Percentiles rank a stretch among this genome's conserved stretches.
These are phyloP conservation scores for Batrachochytrium dendrobatidis DNA, from an alignment of 371 early-diverging fungal species.

Conservation along the genomic window DNA sequence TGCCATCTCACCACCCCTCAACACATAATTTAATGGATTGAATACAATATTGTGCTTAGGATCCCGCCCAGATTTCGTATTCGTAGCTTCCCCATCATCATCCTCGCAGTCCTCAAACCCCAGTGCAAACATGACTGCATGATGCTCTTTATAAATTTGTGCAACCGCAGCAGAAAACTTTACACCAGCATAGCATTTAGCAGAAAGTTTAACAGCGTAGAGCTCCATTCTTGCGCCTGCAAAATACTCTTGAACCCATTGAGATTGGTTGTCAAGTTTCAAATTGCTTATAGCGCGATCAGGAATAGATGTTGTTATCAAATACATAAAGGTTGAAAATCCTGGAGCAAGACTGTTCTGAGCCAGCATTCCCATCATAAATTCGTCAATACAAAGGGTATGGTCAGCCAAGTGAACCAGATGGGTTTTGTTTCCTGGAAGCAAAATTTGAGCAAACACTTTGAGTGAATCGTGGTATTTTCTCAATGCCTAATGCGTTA, in stretches of 20 bases:
- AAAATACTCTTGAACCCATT: slow-evolving; percentile 54
- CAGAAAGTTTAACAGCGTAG: slow-evolving; percentile 46
- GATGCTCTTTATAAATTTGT: slow-evolving; percentile 42
- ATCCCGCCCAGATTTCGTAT: not conserved
- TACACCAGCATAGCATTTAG: slow-evolving; percentile 36
- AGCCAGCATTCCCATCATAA: slow-evolving; percentile 57
- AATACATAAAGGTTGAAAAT: slow-evolving; percentile 40
- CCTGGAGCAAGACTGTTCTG: slow-evolving; percentile 61
- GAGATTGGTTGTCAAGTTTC: slow-evolving; percentile 7
- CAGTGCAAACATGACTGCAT: slow-evolving; percentile 52
- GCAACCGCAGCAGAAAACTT: slow-evolving; percentile 45
- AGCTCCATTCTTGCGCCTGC: slow-evolving; percentile 54
- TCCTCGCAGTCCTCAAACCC: slow-evolving; percentile 12
- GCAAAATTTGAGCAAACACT: slow-evolving; percentile 52
- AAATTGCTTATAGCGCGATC: slow-evolving; percentile 26
- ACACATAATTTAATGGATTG: slow-evolving; percentile 48
- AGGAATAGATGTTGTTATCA: slow-evolving; percentile 56
- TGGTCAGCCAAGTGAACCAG: slow-evolving; percentile 52
- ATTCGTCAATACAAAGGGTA: slow-evolving; percentile 61
- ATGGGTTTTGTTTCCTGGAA: slow-evolving; percentile 61
- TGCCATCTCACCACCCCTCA: slow-evolving; percentile 51
- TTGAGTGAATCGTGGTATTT: slow-evolving; percentile 47
- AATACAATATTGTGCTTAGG: slow-evolving; percentile 29
- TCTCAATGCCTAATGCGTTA: slow-evolving; percentile 46
- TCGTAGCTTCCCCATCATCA: slow-evolving; percentile 4